Base-by-base conservation (phyloP, 1,139 yeast species). In the Suhomyces chickasaworum region DNA sequence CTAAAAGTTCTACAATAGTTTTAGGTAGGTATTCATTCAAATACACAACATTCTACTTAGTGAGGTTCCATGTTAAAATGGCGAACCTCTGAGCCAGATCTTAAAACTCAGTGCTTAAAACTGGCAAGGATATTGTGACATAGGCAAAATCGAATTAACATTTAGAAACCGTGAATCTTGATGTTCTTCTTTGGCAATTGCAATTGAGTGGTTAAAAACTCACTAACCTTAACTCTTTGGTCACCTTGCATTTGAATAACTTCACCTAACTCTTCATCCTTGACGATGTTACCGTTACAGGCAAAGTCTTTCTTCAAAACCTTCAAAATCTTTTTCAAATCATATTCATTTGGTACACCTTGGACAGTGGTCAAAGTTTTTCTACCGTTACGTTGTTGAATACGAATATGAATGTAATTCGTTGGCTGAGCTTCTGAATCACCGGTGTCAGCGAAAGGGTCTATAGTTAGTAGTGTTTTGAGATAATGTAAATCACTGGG, bases 391-490 rank as follows among this genome's bases (percentile, higher is more conserved):
- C 99, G 95, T 78, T 93, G 99, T 77, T 93, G 99, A 69, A 95
- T 91, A 82, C 99, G 95, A 69, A 93, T 90, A 75, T 91, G 99
- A 71, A 93, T 89, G 77, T 90, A 89, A 78, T 89, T 90, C 53
- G 96, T 85, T 65, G 96, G 87, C 77, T 91, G 95, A 62, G 95
- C 88, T 73, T 91, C 97, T 77, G 95, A 95, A 83, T 93, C 98
- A 80, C 97, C 98, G 75, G 97, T 91, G 75, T 93, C 99, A 84
- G 98, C 97, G 85, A 93, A 93, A 59, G 99, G 99, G 78, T 93
- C 96, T 80, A 33, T 12, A 27, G 61, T 61, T 61, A 58, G 64
- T 54, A 47, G 7, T 4, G 22, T 5, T 4, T 20, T 20, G 22
- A 20, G 22, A 5, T 7, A 20, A 20, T 20, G 7, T 20, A 20